These are phyloP conservation scores for Capsicum rhomboideum DNA, from an alignment of 257 asterid species.

Conservation along the genomic window DNA sequence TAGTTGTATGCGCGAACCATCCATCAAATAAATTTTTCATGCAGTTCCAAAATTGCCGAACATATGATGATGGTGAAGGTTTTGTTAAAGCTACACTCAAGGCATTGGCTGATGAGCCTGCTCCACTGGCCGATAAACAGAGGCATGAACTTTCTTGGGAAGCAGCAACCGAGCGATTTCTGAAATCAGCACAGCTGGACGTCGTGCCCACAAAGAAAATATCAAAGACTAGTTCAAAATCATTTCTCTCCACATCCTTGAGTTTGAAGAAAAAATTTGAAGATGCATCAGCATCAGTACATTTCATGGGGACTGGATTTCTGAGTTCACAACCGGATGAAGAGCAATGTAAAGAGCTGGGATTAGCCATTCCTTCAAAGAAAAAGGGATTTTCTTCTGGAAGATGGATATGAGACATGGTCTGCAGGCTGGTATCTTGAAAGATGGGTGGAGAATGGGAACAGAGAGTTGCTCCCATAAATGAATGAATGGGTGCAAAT, in stretches of 20 bases:
- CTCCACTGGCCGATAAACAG: constrained; percentile 61
- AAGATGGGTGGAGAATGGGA: background rate
- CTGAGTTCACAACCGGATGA: constrained; percentile 65
- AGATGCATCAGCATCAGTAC: constrained; percentile 80
- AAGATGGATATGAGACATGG: background rate
- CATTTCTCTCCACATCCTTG: constrained; percentile 55
- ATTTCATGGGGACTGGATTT: constrained; percentile 66
- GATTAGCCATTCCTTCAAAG: constrained; percentile 44
- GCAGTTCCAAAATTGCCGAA: constrained; percentile 92
- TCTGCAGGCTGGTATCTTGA: background rate
- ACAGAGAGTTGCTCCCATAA: too few species aligned
- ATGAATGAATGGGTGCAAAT: background rate
- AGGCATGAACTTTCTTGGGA: constrained; percentile 94
- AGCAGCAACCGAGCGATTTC: constrained; percentile 87
- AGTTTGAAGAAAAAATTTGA: constrained; percentile 53
- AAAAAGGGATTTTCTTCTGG: constrained; percentile 38
- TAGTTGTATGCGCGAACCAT: constrained; percentile 90
- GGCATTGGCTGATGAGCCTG: constrained; percentile 71
- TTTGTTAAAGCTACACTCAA: constrained; percentile 58
- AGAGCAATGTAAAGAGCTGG: constrained; percentile 66
- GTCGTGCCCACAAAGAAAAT: constrained; percentile 29
- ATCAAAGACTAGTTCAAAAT: constrained; percentile 41
- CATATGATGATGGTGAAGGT: constrained; percentile 54
- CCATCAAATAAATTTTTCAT: constrained; percentile 95
- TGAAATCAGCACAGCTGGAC: constrained; percentile 58